phyloP scores from a whole-genome alignment of 495 filamentous ascomycete species.

The Aspergillus ostianus region DNA sequence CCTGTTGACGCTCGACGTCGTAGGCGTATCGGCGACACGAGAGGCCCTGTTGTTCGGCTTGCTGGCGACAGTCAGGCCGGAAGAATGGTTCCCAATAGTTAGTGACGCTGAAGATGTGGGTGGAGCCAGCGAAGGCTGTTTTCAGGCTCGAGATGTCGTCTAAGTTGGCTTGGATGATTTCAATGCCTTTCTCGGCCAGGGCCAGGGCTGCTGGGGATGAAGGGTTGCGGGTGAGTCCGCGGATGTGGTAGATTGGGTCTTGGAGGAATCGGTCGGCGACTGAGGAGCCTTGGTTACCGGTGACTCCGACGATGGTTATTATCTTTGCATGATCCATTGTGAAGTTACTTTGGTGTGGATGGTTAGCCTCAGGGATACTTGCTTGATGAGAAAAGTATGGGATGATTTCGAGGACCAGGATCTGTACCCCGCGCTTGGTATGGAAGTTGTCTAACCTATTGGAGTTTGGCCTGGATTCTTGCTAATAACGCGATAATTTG shows the following conservation, averaged over 20 bases:
- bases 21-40: constrained; percentile 44
- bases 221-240: constrained; percentile 50
- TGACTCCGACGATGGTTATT: constrained; percentile 43
- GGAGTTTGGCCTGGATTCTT: too few species aligned
- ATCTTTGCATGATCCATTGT: constrained; percentile 15
- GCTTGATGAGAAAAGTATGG: too few species aligned
- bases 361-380: too few species aligned
- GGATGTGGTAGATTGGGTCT: constrained; percentile 37
- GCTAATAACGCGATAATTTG: too few species aligned
- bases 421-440: too few species aligned
- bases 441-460: too few species aligned
- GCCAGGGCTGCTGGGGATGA: constrained; percentile 28
- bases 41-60: constrained; percentile 22
- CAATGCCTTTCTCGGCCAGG: constrained; percentile 37
- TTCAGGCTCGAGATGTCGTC: constrained; percentile 38
- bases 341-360: too few species aligned
- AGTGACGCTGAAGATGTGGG: constrained; percentile 49
- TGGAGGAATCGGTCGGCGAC: constrained; percentile 34
- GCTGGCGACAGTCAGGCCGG: constrained; percentile 21
- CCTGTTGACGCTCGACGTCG: constrained; percentile 47
- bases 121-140: constrained; percentile 40
- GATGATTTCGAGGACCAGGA: too few species aligned
- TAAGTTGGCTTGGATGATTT: constrained; percentile 48
- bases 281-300: constrained; percentile 41
- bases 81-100: constrained; percentile 51